Evolutionary conservation across 2,329 filamentous ascomycete genomes (phyloP).

Genomic region (Fusarium secorum): DNA sequence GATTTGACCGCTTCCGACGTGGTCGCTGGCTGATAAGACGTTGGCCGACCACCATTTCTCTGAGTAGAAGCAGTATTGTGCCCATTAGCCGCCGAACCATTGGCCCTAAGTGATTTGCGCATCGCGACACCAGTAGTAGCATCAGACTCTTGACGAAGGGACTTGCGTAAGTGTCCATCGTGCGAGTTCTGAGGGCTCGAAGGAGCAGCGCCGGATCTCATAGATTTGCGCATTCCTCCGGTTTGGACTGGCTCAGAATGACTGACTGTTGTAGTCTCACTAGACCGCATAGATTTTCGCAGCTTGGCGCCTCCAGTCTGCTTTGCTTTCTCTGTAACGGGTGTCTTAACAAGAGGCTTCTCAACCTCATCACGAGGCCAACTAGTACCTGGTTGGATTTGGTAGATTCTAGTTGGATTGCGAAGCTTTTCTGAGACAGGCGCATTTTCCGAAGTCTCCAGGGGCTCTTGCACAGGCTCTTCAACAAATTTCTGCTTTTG

Average conservation of each 20-base stretch:
- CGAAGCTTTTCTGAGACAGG: constrained; percentile 13
- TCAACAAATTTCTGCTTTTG: constrained; percentile 27
- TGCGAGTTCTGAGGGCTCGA: constrained; percentile 8
- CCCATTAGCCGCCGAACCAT: constrained; percentile 8
- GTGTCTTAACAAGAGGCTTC: constrained; percentile 1
- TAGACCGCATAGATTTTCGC: constrained; percentile 57
- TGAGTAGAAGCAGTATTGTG: constrained; percentile 1
- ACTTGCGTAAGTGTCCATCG: constrained; percentile 32
- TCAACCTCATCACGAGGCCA: constrained; percentile 36
- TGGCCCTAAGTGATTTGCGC: constrained; percentile 38
- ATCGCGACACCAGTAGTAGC: constrained; percentile 20
- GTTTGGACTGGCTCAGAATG: constrained; percentile 18
- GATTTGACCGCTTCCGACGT: constrained; percentile 23
- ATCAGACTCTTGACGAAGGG: constrained; percentile 33
- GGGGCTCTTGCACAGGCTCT: constrained; percentile 7
- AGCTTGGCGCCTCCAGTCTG: constrained; percentile 44
- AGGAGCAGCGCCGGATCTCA: constrained; percentile 38
- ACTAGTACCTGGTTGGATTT: constrained; percentile 49
- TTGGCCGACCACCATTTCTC: constrained; percentile 36
- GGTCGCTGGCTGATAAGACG: constrained; percentile 43
- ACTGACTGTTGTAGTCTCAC: constrained; percentile 31
- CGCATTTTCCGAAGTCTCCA: constrained; percentile 5
- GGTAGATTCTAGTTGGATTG: constrained; percentile 47
- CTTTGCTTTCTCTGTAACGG: neutral
- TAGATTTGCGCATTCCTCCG: constrained; percentile 47